These are phyloP conservation scores for Tranzscheliella williamsii DNA, from an alignment of 1,284 basidiomycete species.

Conservation along the genomic window DNA sequence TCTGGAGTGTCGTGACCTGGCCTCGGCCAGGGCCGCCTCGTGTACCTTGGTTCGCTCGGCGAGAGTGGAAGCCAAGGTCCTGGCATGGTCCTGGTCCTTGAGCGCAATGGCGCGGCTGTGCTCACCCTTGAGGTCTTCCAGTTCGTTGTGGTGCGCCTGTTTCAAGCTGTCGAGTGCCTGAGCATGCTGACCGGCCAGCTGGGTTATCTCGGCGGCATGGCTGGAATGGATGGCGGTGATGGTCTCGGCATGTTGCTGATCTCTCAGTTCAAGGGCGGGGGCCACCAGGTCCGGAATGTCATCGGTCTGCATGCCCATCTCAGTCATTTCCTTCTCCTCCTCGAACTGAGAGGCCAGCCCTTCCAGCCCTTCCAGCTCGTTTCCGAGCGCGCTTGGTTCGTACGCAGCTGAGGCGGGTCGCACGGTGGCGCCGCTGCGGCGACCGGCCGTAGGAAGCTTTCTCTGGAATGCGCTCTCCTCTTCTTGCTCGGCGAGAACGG, in stretches of 20 bases:
- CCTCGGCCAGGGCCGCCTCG: slow-evolving; percentile 43
- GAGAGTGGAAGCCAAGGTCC: slow-evolving; percentile 16
- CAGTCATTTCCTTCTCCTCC: slow-evolving; percentile 13
- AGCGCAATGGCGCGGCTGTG: slow-evolving; percentile 19
- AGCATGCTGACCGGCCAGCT: slow-evolving; percentile 22
- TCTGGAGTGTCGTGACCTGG: slow-evolving; percentile 46
- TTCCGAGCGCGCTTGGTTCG: slow-evolving; percentile 41
- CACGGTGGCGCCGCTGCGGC: slow-evolving; percentile 23
- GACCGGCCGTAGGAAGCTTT: slow-evolving; percentile 17
- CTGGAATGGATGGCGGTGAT: slow-evolving; percentile 10
- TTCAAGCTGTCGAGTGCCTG: slow-evolving; percentile 23
- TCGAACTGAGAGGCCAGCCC: slow-evolving; percentile 13
- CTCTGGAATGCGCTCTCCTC: slow-evolving; percentile 11
- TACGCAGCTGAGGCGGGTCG: slow-evolving; percentile 31
- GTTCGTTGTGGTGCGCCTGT: slow-evolving; percentile 16
- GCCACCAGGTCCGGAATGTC: slow-evolving; percentile 31
- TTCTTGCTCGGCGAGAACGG: slow-evolving; percentile 13
- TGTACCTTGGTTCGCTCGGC: slow-evolving; percentile 40
- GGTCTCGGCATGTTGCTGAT: slow-evolving; percentile 15
- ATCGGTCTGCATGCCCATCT: slow-evolving; percentile 32
- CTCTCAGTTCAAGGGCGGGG: slow-evolving; percentile 25
- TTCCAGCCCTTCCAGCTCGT: slow-evolving; percentile 38
- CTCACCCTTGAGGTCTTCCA: slow-evolving; percentile 11
- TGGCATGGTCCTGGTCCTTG: slow-evolving; percentile 20
- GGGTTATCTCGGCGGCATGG: slow-evolving; percentile 28